These are phyloP conservation scores for Lentinula sp. DNA, from an alignment of 768 basidiomycete species.

Conservation along the genomic window DNA sequence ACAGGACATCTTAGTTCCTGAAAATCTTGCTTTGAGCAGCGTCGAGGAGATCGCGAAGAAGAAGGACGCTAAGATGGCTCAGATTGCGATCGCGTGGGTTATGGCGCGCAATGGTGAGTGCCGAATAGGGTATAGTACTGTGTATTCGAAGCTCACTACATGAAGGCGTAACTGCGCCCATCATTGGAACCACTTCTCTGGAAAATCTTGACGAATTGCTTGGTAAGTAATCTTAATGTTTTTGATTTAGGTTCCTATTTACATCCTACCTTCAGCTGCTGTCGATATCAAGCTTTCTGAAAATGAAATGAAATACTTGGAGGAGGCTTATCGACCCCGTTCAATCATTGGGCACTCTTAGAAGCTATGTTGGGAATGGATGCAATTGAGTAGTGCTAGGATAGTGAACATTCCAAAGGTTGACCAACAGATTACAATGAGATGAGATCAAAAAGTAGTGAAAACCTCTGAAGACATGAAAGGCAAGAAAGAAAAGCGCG, in stretches of 20 bases:
- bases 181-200: slow-evolving; percentile 31
- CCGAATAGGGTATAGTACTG: not conserved
- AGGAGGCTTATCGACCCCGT: slow-evolving; percentile 37
- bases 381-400: too few relatives aligned
- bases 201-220: slow-evolving; percentile 34
- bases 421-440: too few relatives aligned
- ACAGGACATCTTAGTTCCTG: not conserved
- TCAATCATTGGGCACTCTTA: slow-evolving; percentile 30
- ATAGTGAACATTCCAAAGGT: too few relatives aligned
- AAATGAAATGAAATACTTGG: slow-evolving; percentile 43
- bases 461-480: too few relatives aligned
- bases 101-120: slow-evolving; percentile 10
- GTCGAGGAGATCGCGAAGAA: slow-evolving; percentile 53
- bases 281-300: slow-evolving; percentile 36
- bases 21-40: slow-evolving; percentile 16
- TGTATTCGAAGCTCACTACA: not conserved
- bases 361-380: not conserved
- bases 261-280: slow-evolving; percentile 15
- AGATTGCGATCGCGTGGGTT: slow-evolving; percentile 49
- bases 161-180: slow-evolving; percentile 32
- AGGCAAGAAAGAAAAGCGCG: too few relatives aligned
- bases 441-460: too few relatives aligned
- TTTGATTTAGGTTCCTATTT: not conserved
- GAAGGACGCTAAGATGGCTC: slow-evolving; percentile 49
- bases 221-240: slow-evolving; percentile 12